These are phyloP conservation scores for Chimonanthus salicifolius DNA, from an alignment of 164 flowering plant species.

Conservation along the genomic window DNA sequence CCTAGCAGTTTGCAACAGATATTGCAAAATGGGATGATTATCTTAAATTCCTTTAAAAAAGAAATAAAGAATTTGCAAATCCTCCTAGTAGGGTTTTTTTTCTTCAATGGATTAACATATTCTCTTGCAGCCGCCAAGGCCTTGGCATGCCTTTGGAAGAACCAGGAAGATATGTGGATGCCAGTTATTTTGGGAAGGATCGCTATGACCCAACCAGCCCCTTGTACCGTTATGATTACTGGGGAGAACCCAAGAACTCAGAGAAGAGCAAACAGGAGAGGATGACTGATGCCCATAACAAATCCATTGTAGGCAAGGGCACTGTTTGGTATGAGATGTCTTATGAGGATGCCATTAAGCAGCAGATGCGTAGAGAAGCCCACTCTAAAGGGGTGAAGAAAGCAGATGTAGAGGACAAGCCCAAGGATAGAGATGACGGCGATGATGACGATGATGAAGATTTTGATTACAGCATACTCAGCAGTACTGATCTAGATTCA, in stretches of 20 bases:
- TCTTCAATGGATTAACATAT: neutral
- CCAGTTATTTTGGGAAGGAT: conserved; percentile 58
- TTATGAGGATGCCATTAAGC: conserved; percentile 76
- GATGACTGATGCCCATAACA: conserved; percentile 65
- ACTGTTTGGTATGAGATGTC: conserved; percentile 81
- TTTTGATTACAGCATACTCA: conserved; percentile 53
- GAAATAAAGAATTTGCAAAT: no score
- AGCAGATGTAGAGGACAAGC: conserved; percentile 12
- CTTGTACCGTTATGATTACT: conserved; percentile 81
- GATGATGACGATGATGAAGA: conserved; percentile 46
- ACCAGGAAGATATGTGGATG: conserved; percentile 74
- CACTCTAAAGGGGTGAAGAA: conserved; percentile 15
- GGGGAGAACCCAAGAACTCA: conserved; percentile 97
- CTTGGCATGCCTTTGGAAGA: conserved; percentile 92
- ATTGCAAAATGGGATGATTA: no score
- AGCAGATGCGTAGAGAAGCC: conserved; percentile 49
- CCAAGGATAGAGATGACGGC: conserved; percentile 5
- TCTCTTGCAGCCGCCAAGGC: conserved; percentile 58
- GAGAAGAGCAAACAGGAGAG: conserved; percentile 75
- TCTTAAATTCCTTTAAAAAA: no score
- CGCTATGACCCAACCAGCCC: conserved; percentile 74
- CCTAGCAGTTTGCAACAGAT: no score
- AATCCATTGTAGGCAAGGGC: conserved; percentile 75
- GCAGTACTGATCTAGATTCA: conserved; percentile 17
- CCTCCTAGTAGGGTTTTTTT: neutral